Evolutionary conservation across 2,329 filamentous ascomycete species (phyloP).

Genomic region (Penicillium occitanis): DNA sequence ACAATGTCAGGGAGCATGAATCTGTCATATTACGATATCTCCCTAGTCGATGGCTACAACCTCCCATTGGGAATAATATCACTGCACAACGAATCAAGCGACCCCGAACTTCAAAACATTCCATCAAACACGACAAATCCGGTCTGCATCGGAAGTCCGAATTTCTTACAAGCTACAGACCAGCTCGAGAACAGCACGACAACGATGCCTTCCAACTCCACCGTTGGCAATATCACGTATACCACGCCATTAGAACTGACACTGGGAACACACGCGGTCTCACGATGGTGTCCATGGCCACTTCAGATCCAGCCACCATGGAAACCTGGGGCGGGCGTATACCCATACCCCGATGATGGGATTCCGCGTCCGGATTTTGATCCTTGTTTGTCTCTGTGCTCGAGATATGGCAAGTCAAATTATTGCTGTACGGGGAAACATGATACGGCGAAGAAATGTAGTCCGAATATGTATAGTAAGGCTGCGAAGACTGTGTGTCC

Average conservation of each 20-base stretch:
- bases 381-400: slow-evolving; percentile 75
- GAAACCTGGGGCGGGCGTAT: slow-evolving; percentile 72
- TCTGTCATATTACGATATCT: slow-evolving; percentile 82
- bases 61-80: slow-evolving; percentile 50
- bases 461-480: slow-evolving; percentile 66
- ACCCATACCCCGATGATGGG: slow-evolving; percentile 75
- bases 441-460: slow-evolving; percentile 62
- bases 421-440: slow-evolving; percentile 77
- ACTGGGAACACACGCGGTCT: slow-evolving; percentile 58
- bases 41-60: slow-evolving; percentile 82
- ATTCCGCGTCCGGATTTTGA: slow-evolving; percentile 70
- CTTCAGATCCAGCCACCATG: slow-evolving; percentile 65
- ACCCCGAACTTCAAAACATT: slow-evolving; percentile 60
- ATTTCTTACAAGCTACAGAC: slow-evolving; percentile 52
- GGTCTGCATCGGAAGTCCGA: slow-evolving; percentile 70
- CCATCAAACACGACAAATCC: slow-evolving; percentile 75
- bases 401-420: slow-evolving; percentile 62
- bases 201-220: slow-evolving; percentile 48
- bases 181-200: slow-evolving; percentile 52
- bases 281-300: slow-evolving; percentile 78
- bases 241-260: slow-evolving; percentile 66
- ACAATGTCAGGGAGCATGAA: slow-evolving; percentile 59
- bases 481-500: slow-evolving; percentile 74
- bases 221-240: slow-evolving; percentile 62
- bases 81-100: slow-evolving; percentile 55